These are phyloP conservation scores for Macrolepiota fuliginosa DNA, from an alignment of 768 basidiomycete genomes.

Conservation along the genomic window DNA sequence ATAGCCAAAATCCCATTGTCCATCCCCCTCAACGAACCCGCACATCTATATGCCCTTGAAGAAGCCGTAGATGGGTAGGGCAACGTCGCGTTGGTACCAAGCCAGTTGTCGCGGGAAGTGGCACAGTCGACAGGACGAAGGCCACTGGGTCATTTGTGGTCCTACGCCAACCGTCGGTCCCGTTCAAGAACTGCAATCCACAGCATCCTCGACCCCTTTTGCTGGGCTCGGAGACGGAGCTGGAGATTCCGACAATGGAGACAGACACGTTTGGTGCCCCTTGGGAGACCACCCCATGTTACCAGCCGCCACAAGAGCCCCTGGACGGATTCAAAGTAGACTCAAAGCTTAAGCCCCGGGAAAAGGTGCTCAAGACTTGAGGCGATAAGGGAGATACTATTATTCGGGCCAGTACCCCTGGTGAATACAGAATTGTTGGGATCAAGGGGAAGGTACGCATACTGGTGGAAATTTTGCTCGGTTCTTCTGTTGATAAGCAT, in stretches of 20 bases:
- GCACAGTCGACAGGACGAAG: conserved; percentile 36
- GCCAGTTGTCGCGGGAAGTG: conserved; percentile 16
- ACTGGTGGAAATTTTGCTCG: conserved; percentile 2
- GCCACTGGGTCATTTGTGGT: conserved; percentile 65
- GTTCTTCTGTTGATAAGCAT: conserved; percentile 10
- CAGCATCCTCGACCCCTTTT: conserved; percentile 68
- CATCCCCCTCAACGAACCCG: conserved; percentile 59
- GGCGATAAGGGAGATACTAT: conserved; percentile 37
- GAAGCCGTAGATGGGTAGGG: conserved; percentile 82
- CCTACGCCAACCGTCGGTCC: conserved; percentile 65
- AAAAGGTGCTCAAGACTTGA: conserved; percentile 54
- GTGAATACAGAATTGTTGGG: conserved; percentile 71
- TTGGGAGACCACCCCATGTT: conserved; percentile 64
- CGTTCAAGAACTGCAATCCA: conserved; percentile 72
- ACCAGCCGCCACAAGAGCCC: conserved; percentile 44
- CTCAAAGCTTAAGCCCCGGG: conserved; percentile 57
- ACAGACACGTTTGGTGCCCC: conserved; percentile 64
- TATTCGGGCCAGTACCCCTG: conserved; percentile 58
- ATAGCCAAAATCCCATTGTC: conserved; percentile 67
- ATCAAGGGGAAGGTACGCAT: conserved; percentile 64
- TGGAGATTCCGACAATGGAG: conserved; percentile 52
- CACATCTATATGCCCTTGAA: conserved; percentile 73
- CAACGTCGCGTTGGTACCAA: conserved; percentile 53
- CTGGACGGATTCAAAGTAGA: conserved; percentile 30
- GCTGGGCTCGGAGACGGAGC: conserved; percentile 60